Evolutionary conservation across 2,329 filamentous ascomycete genomes (phyloP), one percentile per base, ranked within the genome.

Genomic region (Aureobasidium namibiae): DNA sequence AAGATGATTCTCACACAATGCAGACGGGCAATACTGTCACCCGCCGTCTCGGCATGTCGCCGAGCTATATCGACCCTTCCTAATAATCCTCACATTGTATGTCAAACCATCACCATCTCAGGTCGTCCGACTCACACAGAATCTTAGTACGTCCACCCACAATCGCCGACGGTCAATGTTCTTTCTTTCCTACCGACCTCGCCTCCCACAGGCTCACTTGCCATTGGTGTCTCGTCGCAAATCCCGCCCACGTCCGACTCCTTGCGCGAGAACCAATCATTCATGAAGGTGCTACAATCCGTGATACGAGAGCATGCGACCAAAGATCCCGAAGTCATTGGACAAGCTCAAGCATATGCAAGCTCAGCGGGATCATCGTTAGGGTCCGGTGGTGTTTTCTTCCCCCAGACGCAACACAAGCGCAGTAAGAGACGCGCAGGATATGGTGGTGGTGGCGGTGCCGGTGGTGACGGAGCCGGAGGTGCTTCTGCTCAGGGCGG

Each of bases 401-500:
- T 79, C 64, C 71, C 75, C 23, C 65, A 62, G 63, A 69, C 66
- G 66, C 69, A 69, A 36, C 65, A 64, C 29, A 61, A 61, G 33
- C 54, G 48, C 38, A 67, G 62, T 48, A 63, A 59, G 21, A 60
- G 61, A 21, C 54, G 65, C 26, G 23, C 36, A 14, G 36, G 38
- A 24, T 69, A 70, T 39, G 69, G 70, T 24, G 72, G 72, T 21
- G 70, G 71, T 3, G 72, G 73, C 31, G 73, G 74, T 33, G 69
- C 75, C 11, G 72, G 73, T 9, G 76, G 78, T 24, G 78, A 73
- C 57, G 75, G 78, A 18, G 77, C 78, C 8, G 78, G 80, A n/a
- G 80, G 80, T 36, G 81, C 82, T 9, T 83, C 77, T 63, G 75
- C 78, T 16, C 82, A 85, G 65, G 82, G 82, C 18, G 83, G 82